These are phyloP conservation scores for Gardenia jasminoides DNA, from an alignment of 257 asterid genomes.

Conservation along the genomic window DNA sequence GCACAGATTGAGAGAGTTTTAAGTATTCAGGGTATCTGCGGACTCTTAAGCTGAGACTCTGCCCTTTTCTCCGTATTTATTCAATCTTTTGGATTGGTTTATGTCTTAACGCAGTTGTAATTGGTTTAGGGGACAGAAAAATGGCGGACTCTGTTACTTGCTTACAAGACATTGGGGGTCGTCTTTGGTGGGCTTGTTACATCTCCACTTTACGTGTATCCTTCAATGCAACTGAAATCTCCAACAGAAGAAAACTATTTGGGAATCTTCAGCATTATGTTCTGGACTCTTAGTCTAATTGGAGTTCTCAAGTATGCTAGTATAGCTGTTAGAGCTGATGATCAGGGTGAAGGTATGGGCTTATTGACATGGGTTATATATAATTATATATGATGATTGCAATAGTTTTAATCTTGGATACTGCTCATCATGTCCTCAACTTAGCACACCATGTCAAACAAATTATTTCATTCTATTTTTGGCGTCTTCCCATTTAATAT, in stretches of 20 bases:
- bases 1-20: background rate
- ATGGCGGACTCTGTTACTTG: slow-evolving; percentile 29
- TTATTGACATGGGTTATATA: background rate
- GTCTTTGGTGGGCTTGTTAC: slow-evolving; percentile 53
- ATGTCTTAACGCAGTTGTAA: background rate
- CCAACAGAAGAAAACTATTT: slow-evolving; percentile 43
- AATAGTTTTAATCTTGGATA: background rate
- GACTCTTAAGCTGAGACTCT: background rate
- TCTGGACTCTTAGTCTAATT: slow-evolving; percentile 48
- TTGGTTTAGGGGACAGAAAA: slow-evolving; percentile 23
- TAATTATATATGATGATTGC: background rate
- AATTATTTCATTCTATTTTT: background rate
- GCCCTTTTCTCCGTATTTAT: background rate
- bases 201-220: slow-evolving; percentile 50
- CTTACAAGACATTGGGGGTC: slow-evolving; percentile 50
- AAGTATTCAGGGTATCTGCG: background rate
- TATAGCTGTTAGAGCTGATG: slow-evolving; percentile 46
- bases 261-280: slow-evolving; percentile 44
- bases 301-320: slow-evolving; percentile 44
- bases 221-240: slow-evolving; percentile 42
- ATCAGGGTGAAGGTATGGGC: slow-evolving; percentile 47
- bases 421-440: background rate
- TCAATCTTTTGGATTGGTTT: background rate
- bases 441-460: background rate
- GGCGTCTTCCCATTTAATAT: background rate